A percentile compares a stretch with the other conserved stretches of the same genome.
phyloP scores from a whole-genome alignment of 805 yeast species.

The Dipodascus albidus region DNA sequence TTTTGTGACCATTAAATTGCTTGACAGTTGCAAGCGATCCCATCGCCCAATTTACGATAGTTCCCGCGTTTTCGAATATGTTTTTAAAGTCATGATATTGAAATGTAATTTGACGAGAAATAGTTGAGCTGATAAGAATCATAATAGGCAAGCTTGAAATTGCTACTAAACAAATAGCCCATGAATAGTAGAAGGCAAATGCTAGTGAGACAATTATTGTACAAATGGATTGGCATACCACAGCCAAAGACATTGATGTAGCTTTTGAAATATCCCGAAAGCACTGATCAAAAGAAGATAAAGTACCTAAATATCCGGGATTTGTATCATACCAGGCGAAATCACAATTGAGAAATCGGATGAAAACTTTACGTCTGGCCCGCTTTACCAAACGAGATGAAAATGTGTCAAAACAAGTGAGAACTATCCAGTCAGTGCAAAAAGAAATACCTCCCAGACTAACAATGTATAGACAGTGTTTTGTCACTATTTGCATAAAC shows the following conservation, averaged over 20 bases:
- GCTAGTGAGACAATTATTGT: conserved; percentile 44
- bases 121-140: conserved; percentile 33
- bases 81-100: conserved; percentile 47
- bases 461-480: conserved; percentile 26
- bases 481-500: neutral
- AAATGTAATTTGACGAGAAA: conserved; percentile 41
- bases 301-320: conserved; percentile 46
- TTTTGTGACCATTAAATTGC: conserved; percentile 41
- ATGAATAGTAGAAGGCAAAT: conserved; percentile 65
- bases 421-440: conserved; percentile 40
- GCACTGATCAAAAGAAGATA: conserved; percentile 56
- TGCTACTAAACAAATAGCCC: conserved; percentile 77
- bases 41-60: conserved; percentile 60
- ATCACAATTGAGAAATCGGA: conserved; percentile 34
- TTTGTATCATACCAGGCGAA: conserved; percentile 55
- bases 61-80: conserved; percentile 43
- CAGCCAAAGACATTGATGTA: conserved; percentile 52
- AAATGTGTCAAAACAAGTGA: conserved; percentile 49
- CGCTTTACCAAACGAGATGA: conserved; percentile 62
- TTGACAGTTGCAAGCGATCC: conserved; percentile 49
- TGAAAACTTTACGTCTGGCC: conserved; percentile 38
- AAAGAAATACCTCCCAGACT: conserved; percentile 37
- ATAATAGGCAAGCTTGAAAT: conserved; percentile 66
- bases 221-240: conserved; percentile 41
- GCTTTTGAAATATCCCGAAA: conserved; percentile 64